Evolutionary conservation across 208 protist genomes (phyloP).

Genomic region (Trypanosoma lewisi): DNA sequence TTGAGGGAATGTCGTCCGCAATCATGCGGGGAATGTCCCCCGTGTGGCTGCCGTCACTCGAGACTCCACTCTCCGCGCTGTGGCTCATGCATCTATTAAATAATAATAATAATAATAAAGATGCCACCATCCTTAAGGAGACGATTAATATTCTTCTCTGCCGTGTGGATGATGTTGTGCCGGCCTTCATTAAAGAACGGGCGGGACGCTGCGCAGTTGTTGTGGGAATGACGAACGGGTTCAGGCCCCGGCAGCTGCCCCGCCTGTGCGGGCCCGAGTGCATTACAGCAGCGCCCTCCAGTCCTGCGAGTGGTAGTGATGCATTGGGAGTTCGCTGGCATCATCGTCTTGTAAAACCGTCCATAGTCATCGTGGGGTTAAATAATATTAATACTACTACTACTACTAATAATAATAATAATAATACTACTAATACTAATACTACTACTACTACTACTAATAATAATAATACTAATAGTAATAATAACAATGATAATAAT

Average conservation of each 20-base stretch:
- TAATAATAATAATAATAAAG: background rate
- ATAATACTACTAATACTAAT: too few relatives aligned
- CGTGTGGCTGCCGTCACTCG: slow-evolving; percentile 29
- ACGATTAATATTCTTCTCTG: slow-evolving; percentile 18
- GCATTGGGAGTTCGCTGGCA: slow-evolving; percentile 8
- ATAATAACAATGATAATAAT: too few relatives aligned
- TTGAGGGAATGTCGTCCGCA: slow-evolving; percentile 18
- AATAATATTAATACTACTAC: background rate
- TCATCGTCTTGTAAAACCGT: slow-evolving; percentile 13
- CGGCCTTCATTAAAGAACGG: background rate
- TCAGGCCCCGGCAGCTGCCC: background rate
- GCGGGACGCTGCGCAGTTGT: background rate
- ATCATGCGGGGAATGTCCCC: slow-evolving; percentile 9
- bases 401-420: too few relatives aligned
- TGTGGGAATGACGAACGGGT: slow-evolving; percentile 18
- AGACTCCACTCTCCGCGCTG: slow-evolving; percentile 29
- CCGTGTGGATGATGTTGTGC: background rate
- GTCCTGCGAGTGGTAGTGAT: too few relatives aligned
- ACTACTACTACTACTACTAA: too few relatives aligned
- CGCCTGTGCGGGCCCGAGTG: background rate
- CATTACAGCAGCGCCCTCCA: too few relatives aligned
- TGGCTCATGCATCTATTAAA: slow-evolving; percentile 32
- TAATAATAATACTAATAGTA: too few relatives aligned
- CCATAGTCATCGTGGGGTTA: slow-evolving; percentile 4
- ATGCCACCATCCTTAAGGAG: background rate